These are phyloP conservation scores for Persicaria maculosa DNA, from an alignment of 148 eudicot genomes.

Conservation along the genomic window DNA sequence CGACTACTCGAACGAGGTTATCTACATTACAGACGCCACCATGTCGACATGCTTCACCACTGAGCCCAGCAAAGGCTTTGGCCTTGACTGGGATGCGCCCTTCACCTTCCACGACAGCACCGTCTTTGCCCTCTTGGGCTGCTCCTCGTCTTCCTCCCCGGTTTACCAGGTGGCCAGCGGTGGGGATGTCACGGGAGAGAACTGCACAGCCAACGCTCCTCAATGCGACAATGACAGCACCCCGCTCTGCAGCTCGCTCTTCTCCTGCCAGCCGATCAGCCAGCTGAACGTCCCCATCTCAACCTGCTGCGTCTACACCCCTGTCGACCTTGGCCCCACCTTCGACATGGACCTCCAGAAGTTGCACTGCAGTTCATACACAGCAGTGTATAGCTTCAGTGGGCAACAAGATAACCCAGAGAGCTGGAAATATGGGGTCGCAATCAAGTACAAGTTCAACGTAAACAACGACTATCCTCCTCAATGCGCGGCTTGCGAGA, in stretches of 20 bases:
- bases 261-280: conserved; percentile 70
- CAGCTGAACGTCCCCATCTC: conserved; percentile 48
- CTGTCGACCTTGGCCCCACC: conserved; percentile 85
- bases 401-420: conserved; percentile 40
- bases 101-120: conserved; percentile 55
- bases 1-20: conserved; percentile 47
- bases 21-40: conserved; percentile 65
- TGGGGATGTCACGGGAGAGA: conserved; percentile 15
- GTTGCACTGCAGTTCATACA: conserved; percentile 60
- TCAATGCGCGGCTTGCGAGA: conserved; percentile 62
- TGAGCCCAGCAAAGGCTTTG: conserved; percentile 66
- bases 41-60: conserved; percentile 77
- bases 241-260: conserved; percentile 48
- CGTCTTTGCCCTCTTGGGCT: conserved; percentile 68
- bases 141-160: conserved; percentile 45
- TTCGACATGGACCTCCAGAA: conserved; percentile 73
- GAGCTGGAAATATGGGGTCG: conserved; percentile 76
- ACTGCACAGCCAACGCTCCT: conserved; percentile 23
- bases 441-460: conserved; percentile 66
- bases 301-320: conserved; percentile 78
- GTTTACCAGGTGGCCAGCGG: conserved; percentile 31
- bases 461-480: conserved; percentile 57
- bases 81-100: conserved; percentile 87
- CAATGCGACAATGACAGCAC: conserved; percentile 56
- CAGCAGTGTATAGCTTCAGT: conserved; percentile 56